phyloP scores from a whole-genome alignment of 768 basidiomycete genomes.

The Dacryopinax primogenitus region DNA sequence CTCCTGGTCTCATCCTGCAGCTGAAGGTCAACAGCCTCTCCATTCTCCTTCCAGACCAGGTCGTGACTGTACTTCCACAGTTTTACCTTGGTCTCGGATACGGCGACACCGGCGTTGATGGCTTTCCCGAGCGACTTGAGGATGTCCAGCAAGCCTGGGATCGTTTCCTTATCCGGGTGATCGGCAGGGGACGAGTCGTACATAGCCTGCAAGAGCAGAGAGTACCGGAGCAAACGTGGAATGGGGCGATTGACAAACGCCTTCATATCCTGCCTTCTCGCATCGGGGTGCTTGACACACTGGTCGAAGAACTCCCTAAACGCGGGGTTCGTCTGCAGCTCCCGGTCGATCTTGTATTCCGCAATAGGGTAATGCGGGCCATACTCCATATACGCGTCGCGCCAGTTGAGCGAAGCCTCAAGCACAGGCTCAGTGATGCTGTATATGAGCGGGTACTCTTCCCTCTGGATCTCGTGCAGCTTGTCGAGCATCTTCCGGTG shows the following conservation, averaged over 20 bases:
- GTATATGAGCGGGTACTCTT: slow-evolving; percentile 67
- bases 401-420: slow-evolving; percentile 83
- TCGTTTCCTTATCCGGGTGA: slow-evolving; percentile 69
- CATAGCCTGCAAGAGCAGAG: slow-evolving; percentile 68
- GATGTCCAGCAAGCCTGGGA: slow-evolving; percentile 75
- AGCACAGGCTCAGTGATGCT: slow-evolving; percentile 74
- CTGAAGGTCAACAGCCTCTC: slow-evolving; percentile 78
- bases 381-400: slow-evolving; percentile 85
- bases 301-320: slow-evolving; percentile 52
- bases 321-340: slow-evolving; percentile 63
- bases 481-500: slow-evolving; percentile 65
- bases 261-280: slow-evolving; percentile 80
- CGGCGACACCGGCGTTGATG: slow-evolving; percentile 72
- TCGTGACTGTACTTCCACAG: slow-evolving; percentile 76
- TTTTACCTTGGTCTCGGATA: slow-evolving; percentile 79
- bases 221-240: slow-evolving; percentile 77
- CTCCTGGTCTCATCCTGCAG: slow-evolving; percentile 69
- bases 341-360: slow-evolving; percentile 73
- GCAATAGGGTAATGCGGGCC: slow-evolving; percentile 89
- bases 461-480: slow-evolving; percentile 75
- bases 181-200: slow-evolving; percentile 57
- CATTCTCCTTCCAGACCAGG: slow-evolving; percentile 66
- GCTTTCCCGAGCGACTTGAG: slow-evolving; percentile 79
- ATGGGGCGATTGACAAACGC: slow-evolving; percentile 87
- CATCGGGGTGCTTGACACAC: slow-evolving; percentile 53